A percentile compares a stretch with the other conserved stretches of the same genome.
Conservation (phyloP, 2,329 filamentous ascomycete genomes). For the Hymenoscyphus infarciens region DNA sequence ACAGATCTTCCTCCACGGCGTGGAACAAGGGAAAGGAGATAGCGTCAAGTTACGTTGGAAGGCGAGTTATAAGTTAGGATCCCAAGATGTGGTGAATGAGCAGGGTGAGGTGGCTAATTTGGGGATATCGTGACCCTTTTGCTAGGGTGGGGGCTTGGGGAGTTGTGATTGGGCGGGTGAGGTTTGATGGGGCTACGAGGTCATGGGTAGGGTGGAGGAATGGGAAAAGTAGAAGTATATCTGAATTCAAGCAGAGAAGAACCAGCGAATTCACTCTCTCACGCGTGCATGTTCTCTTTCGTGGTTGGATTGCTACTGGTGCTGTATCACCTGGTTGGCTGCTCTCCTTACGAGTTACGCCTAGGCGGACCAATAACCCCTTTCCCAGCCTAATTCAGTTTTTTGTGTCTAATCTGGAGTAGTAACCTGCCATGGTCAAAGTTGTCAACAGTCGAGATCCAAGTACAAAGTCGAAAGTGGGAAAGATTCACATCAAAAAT, state of each 20-base stretch:
- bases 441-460: not conserved
- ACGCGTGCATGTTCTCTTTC: not conserved
- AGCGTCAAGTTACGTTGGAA: slow-evolving; percentile 90
- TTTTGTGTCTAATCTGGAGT: no score
- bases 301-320: no score
- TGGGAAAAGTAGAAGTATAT: not conserved
- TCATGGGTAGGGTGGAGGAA: slow-evolving; percentile 1
- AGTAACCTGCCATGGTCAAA: no score
- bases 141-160: not conserved
- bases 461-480: not conserved
- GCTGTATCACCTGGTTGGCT: no score
- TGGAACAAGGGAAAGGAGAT: slow-evolving; percentile 66
- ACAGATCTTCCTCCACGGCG: slow-evolving; percentile 72
- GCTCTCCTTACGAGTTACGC: no score
- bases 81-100: slow-evolving; percentile 66
- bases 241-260: not conserved
- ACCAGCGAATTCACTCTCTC: not conserved
- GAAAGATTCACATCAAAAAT: not conserved
- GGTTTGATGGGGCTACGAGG: not conserved
- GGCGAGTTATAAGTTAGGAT: slow-evolving; percentile 70
- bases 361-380: no score
- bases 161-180: not conserved
- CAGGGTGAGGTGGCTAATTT: slow-evolving; percentile 82
- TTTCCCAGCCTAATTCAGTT: no score
- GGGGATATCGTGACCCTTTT: slow-evolving; percentile 56